phyloP scores from a whole-genome alignment of 225 moss, liverwort and hornwort genomes.

The Bryum argenteum region DNA sequence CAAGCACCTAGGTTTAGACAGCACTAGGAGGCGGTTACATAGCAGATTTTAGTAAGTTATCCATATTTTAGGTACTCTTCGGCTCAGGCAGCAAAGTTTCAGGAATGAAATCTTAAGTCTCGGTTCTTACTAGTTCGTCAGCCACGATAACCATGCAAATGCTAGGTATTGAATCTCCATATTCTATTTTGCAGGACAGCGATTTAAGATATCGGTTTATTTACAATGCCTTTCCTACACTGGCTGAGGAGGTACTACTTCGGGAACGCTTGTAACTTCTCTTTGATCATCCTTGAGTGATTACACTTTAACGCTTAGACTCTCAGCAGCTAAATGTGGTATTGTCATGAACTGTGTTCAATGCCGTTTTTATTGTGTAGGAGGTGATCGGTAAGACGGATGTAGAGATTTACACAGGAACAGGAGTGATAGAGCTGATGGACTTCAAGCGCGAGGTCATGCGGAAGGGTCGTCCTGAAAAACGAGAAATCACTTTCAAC shows the following conservation, averaged over 20 bases:
- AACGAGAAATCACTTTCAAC: slow-evolving; percentile 64
- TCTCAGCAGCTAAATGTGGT: neutral
- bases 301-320: neutral
- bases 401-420: slow-evolving; percentile 58
- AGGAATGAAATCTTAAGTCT: neutral
- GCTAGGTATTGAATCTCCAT: neutral
- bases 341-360: neutral
- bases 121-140: neutral
- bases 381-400: slow-evolving; percentile 83
- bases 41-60: neutral
- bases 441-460: slow-evolving; percentile 77
- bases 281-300: neutral
- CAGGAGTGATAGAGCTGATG: slow-evolving; percentile 65
- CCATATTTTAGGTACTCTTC: neutral
- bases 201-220: slow-evolving; percentile 83
- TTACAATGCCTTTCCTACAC: slow-evolving; percentile 70
- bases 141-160: neutral
- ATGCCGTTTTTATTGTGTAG: slow-evolving; percentile 28
- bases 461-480: slow-evolving; percentile 61
- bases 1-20: neutral
- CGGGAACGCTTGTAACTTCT: neutral
- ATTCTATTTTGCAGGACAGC: slow-evolving; percentile 54
- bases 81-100: neutral
- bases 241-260: slow-evolving; percentile 55
- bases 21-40: neutral